These are phyloP conservation scores for Rhypophila decipiens DNA, from an alignment of 495 filamentous ascomycete genomes.

Conservation along the genomic window DNA sequence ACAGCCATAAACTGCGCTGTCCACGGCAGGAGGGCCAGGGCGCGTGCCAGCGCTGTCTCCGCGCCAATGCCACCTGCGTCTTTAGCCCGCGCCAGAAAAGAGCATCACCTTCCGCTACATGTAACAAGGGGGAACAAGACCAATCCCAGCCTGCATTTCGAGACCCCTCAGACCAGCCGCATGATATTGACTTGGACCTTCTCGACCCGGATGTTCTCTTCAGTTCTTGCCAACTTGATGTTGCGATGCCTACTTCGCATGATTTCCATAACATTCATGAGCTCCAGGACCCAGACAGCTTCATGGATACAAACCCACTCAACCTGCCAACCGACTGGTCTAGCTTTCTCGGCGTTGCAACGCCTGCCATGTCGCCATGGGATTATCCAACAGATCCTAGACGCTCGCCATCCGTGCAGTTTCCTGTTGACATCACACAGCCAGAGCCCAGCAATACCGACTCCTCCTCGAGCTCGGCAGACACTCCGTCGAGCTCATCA, in stretches of 20 bases:
- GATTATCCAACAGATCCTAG: background rate
- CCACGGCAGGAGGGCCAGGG: constrained; percentile 2
- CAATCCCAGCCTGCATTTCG: background rate
- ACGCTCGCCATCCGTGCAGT: background rate
- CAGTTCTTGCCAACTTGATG: background rate
- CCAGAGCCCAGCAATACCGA: background rate
- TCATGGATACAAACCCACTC: background rate
- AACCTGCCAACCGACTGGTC: background rate
- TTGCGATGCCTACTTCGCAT: no score
- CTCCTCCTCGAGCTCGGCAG: background rate
- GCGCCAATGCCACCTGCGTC: constrained; percentile 6
- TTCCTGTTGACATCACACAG: background rate
- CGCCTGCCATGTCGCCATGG: background rate
- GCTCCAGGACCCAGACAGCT: background rate
- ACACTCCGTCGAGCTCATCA: background rate
- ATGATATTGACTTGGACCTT: background rate
- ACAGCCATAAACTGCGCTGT: constrained; percentile 8
- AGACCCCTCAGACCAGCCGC: background rate
- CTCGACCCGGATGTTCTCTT: background rate
- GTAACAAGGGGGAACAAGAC: background rate
- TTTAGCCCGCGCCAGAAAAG: constrained; percentile 9
- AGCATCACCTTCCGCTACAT: background rate
- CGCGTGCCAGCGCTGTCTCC: constrained; percentile 4
- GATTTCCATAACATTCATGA: background rate
- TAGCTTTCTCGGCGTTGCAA: background rate